Conservation (phyloP, 371 early-diverging fungal genomes). For the Mucor irregularis region DNA sequence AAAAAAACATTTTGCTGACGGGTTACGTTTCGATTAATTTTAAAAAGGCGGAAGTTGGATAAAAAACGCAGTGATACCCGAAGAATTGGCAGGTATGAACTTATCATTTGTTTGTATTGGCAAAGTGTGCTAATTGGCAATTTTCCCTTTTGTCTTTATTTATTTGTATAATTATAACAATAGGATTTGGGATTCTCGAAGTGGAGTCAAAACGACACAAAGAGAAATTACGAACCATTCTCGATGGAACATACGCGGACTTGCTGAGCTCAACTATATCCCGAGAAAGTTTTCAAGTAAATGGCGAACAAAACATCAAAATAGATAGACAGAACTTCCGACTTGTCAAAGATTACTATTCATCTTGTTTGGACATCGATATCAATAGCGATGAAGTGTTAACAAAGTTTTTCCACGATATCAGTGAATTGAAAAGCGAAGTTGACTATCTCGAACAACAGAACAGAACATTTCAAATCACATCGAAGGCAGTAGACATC, state of each 20-base stretch:
- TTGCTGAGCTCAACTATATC: constrained; percentile 16
- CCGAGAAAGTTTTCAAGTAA: constrained; percentile 8
- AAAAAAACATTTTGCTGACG: neutral
- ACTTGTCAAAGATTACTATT: constrained; percentile 49
- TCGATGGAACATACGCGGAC: constrained; percentile 16
- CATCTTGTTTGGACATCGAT: constrained; percentile 53
- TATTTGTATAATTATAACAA: too few species aligned
- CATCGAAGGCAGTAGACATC: neutral
- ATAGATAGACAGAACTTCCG: constrained; percentile 42
- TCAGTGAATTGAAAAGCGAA: neutral
- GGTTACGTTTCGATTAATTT: neutral
- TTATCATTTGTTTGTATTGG: too few species aligned
- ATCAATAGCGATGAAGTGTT: constrained; percentile 1
- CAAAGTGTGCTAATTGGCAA: too few species aligned
- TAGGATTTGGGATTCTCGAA: constrained; percentile 22
- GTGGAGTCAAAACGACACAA: constrained; percentile 8
- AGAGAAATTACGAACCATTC: constrained; percentile 12
- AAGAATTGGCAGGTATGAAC: constrained; percentile 40
- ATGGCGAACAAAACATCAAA: constrained; percentile 3
- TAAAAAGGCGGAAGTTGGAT: constrained; percentile 52
- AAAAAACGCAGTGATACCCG: constrained; percentile 42
- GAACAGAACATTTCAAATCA: neutral
- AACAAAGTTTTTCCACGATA: constrained; percentile 4
- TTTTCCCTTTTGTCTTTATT: too few species aligned
- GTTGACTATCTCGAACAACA: neutral